Evolutionary conservation across 2,329 filamentous ascomycete genomes (phyloP), one percentile per base, ranked within the genome.

Genomic region (Exophiala sp.): DNA sequence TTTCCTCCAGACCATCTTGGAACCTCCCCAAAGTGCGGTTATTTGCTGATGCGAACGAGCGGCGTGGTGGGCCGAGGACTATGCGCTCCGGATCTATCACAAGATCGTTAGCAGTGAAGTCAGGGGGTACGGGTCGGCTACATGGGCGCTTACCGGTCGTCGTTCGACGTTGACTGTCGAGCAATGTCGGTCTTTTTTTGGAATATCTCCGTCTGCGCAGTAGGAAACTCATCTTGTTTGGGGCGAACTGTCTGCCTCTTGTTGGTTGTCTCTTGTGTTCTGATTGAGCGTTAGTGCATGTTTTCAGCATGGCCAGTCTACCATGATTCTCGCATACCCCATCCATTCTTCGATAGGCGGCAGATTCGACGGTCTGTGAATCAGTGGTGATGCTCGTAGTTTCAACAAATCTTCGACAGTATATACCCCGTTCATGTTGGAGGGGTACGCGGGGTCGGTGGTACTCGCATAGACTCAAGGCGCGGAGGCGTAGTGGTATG

Each of bases 281-380:
- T 68, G 50, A 70, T 70, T 51, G 37, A 46, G 35, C 21, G 41
- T 53, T 19, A 41, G 49, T 63, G 48, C 18, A 37, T 37, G 34
- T 37, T 34, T 34, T 19, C 9, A 48, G n/a, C n/a, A 14, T 27
- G n/a, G 23, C 43, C 29, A 43, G 46, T 7, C 8, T 24, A n/a
- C 41, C 16, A 48, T 48, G 55, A 41, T 38, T 27, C 32, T 32
- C 41, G 21, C 48, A 59, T 75, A 95, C 86, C 91, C 89, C 88
- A 96, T 95, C 90, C 90, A 97, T 74, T 95, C 88, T 72, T 95
- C 88, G 57, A 85, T 79, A 21, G 88, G 85, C 58, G 89, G 90
- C 39, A 96, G 77, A 57, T 77, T 79, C 57, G 83, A 74, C 40
- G 91, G 91, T 70, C 87, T 94, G 61, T 78, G 73, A 64, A 89